Evolutionary conservation across 2,329 filamentous ascomycete species (phyloP).

Genomic region (Penicillium fuscoglaucum): DNA sequence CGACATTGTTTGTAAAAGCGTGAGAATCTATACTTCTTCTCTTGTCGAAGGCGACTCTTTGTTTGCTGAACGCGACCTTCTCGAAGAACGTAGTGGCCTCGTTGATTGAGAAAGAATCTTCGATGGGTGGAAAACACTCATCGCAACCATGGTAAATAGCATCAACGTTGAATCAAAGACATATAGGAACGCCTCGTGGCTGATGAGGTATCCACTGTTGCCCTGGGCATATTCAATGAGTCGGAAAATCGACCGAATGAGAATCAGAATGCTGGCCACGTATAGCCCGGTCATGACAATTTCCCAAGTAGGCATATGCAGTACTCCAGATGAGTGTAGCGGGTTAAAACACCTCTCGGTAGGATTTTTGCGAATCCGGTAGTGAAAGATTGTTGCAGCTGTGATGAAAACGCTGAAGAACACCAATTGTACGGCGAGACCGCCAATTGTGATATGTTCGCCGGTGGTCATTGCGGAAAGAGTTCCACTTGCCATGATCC

Average conservation of each 20-base stretch:
- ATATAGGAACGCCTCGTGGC: constrained; percentile 26
- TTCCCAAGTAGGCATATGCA: background rate
- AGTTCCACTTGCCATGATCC: constrained; percentile 11
- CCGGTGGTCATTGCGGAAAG: constrained; percentile 8
- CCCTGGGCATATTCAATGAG: constrained; percentile 25
- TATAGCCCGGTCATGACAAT: constrained; percentile 1
- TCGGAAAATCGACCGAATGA: constrained; percentile 23
- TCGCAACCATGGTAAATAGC: background rate
- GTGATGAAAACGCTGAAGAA: constrained; percentile 22
- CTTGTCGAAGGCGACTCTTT: background rate
- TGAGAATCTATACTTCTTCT: background rate
- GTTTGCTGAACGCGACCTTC: background rate
- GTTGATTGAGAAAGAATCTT: background rate
- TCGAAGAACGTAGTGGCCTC: background rate
- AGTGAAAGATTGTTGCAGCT: constrained; percentile 18
- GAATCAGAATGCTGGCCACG: constrained; percentile 19
- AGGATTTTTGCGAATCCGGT: constrained; percentile 13
- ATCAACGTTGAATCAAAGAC: constrained; percentile 19
- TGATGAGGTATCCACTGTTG: constrained; percentile 23
- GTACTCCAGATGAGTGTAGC: background rate
- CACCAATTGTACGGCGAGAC: constrained; percentile 21
- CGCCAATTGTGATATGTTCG: constrained; percentile 18
- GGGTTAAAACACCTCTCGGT: constrained; percentile 5
- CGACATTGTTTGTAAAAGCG: background rate
- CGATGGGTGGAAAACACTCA: constrained; percentile 8